phyloP scores from a whole-genome alignment of 805 yeast species.

The Cyberlindnera mycetangii region DNA sequence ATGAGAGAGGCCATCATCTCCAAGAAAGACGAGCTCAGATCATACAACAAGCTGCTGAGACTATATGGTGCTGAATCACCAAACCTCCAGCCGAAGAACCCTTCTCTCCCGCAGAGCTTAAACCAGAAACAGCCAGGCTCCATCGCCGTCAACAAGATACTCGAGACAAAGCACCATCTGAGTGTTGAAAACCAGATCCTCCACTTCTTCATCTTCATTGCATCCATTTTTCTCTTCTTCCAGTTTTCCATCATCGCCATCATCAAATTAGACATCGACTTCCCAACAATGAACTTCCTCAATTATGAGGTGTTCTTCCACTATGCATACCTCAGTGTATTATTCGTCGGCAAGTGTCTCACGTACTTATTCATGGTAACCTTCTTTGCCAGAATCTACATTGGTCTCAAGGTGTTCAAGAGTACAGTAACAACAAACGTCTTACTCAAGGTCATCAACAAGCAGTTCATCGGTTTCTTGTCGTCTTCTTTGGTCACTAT shows the following conservation, averaged over 20 bases:
- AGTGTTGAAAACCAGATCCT: slow-evolving; percentile 21
- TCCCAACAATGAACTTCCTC: slow-evolving; percentile 12
- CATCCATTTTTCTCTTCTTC: slow-evolving; percentile 16
- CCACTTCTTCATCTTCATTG: slow-evolving; percentile 18
- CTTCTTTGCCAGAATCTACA: slow-evolving; percentile 20
- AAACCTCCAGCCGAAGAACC: slow-evolving; percentile 8
- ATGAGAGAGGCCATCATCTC: slow-evolving; percentile 16
- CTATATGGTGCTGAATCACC: slow-evolving; percentile 20
- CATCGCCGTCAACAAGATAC: slow-evolving; percentile 14
- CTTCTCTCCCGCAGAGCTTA: neutral
- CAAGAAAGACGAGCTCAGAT: slow-evolving; percentile 16
- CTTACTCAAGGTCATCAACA: slow-evolving; percentile 18
- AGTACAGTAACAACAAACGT: slow-evolving; percentile 16
- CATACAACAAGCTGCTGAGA: slow-evolving; percentile 15
- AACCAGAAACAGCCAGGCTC: neutral
- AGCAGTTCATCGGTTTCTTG: slow-evolving; percentile 24
- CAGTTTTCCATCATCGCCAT: slow-evolving; percentile 19
- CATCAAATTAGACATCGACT: slow-evolving; percentile 18
- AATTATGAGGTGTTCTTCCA: slow-evolving; percentile 14
- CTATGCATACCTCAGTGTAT: slow-evolving; percentile 14
- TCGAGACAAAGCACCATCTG: slow-evolving; percentile 15
- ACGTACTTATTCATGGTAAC: slow-evolving; percentile 18
- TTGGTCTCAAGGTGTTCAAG: slow-evolving; percentile 21
- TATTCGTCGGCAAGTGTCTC: slow-evolving; percentile 17
- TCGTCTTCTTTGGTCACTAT: slow-evolving; percentile 13